A percentile compares a stretch with the other conserved stretches of the same genome.
These are phyloP conservation scores for Lactifluus piperatus DNA, from an alignment of 768 basidiomycete genomes.

Conservation along the genomic window DNA sequence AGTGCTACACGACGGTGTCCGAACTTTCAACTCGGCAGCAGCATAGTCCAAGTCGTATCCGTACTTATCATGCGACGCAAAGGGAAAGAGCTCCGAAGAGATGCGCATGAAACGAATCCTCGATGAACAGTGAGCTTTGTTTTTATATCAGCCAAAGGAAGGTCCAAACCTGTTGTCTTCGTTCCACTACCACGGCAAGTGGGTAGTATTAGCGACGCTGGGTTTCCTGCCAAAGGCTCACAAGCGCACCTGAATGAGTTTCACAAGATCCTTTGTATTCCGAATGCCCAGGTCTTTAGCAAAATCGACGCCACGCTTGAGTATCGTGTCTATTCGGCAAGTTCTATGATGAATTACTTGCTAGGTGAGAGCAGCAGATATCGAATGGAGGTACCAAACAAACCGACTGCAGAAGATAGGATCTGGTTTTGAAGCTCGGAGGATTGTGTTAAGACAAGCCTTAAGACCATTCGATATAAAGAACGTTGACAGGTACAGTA, in stretches of 20 bases:
- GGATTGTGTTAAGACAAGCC: conserved; percentile 79
- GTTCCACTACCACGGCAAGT: conserved; percentile 54
- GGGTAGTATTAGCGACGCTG: background rate
- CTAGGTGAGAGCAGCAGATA: background rate
- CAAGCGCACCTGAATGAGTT: conserved; percentile 47
- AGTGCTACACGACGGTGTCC: background rate
- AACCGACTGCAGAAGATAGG: conserved; percentile 69
- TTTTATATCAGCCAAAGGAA: background rate
- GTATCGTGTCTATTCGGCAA: conserved; percentile 62
- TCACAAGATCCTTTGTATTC: conserved; percentile 64
- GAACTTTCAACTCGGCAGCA: conserved; percentile 38
- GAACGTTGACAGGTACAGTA: background rate
- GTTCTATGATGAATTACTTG: conserved; percentile 21
- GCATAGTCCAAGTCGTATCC: conserved; percentile 82
- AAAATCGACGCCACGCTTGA: conserved; percentile 72
- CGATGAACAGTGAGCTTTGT: background rate
- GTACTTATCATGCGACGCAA: conserved; percentile 70
- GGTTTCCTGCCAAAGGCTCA: background rate
- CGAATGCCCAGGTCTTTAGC: conserved; percentile 73
- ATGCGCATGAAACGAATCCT: conserved; percentile 81
- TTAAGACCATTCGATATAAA: conserved; percentile 24
- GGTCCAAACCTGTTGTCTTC: conserved; percentile 50
- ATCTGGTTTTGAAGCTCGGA: conserved; percentile 63
- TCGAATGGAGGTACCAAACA: conserved; percentile 5
- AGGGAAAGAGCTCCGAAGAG: conserved; percentile 91